Evolutionary conservation across 163 green algal genomes (phyloP).

Genomic region (Scenedesmus sp.): DNA sequence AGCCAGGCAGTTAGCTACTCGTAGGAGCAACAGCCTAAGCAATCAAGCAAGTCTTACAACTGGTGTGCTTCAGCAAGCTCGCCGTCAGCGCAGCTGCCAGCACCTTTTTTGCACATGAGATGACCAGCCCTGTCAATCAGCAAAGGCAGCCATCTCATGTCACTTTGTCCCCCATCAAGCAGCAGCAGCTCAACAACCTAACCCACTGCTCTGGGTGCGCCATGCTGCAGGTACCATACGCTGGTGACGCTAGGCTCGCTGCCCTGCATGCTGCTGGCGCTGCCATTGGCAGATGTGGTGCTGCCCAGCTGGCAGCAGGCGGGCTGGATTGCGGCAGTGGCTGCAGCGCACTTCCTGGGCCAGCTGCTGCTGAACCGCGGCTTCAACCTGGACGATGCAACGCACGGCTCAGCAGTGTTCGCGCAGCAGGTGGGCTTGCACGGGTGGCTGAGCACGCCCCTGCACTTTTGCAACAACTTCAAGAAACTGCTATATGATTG

Average conservation of each 20-base stretch:
- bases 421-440: not conserved
- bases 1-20: too few species aligned
- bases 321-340: constrained; percentile 1
- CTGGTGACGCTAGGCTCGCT: constrained; percentile 1
- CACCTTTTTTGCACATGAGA: too few species aligned
- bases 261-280: not conserved
- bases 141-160: too few species aligned
- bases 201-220: not conserved
- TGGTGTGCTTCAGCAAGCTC: too few species aligned
- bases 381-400: constrained; percentile 7
- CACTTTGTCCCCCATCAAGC: not conserved
- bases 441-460: not conserved
- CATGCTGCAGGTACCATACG: constrained; percentile 3
- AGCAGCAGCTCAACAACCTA: not conserved
- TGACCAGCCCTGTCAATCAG: too few species aligned
- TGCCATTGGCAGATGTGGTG: not conserved
- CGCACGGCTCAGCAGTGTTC: not conserved
- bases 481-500: not conserved
- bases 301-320: not conserved
- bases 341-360: not conserved
- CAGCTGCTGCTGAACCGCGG: constrained; percentile 4
- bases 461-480: not conserved
- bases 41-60: too few species aligned
- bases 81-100: too few species aligned
- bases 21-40: too few species aligned